Evolutionary conservation across 2,329 filamentous ascomycete genomes (phyloP).

Genomic region (Annulohypoxylon truncatum): DNA sequence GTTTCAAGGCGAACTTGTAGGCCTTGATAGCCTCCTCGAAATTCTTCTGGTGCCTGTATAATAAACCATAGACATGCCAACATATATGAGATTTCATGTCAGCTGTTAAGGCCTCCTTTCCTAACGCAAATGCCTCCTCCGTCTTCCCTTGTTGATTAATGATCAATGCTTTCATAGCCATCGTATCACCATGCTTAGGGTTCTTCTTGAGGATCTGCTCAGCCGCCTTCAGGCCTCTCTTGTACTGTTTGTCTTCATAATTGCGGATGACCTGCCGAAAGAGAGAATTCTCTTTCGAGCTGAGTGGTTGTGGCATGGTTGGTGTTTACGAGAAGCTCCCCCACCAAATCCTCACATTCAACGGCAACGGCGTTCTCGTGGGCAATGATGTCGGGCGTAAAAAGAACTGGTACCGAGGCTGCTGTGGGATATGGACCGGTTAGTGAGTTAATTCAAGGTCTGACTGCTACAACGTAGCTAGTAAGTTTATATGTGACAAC

Average conservation of each 20-base stretch:
- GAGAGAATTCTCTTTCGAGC: slow-evolving; percentile 90
- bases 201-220: slow-evolving; percentile 97
- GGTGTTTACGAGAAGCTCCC: slow-evolving; percentile 29
- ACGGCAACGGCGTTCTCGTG: slow-evolving; percentile 3
- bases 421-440: slow-evolving; percentile 10
- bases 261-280: slow-evolving; percentile 95
- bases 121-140: slow-evolving; percentile 92
- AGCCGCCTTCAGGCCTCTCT: slow-evolving; percentile 90
- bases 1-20: slow-evolving; percentile 92
- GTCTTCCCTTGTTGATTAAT: slow-evolving; percentile 92
- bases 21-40: slow-evolving; percentile 99
- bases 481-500: slow-evolving; percentile 3
- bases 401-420: not conserved
- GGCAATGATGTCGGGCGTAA: not conserved
- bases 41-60: slow-evolving; percentile 95
- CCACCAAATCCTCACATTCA: slow-evolving; percentile 13
- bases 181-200: slow-evolving; percentile 96
- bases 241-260: slow-evolving; percentile 99
- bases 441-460: slow-evolving; percentile 22
- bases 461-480: not conserved
- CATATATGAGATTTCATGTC: slow-evolving; percentile 99
- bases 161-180: slow-evolving; percentile 98
- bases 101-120: slow-evolving; percentile 90
- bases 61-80: slow-evolving; percentile 97
- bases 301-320: slow-evolving; percentile 77